Evolutionary conservation across 331 rosid genomes (phyloP).

Genomic region (Spiraea crenata): DNA sequence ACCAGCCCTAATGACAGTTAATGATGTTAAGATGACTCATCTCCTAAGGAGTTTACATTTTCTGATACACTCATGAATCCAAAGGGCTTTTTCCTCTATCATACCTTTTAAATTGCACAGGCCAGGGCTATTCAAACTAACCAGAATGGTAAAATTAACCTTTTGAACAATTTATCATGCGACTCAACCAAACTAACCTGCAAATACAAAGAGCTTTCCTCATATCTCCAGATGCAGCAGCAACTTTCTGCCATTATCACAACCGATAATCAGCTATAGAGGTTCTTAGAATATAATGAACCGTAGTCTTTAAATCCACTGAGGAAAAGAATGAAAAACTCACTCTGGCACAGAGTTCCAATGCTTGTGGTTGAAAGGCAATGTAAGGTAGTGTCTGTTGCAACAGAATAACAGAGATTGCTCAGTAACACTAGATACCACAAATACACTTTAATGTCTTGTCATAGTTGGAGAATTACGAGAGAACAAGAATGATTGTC

Average conservation of each 20-base stretch:
- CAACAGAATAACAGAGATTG: not conserved
- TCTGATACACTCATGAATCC: not conserved
- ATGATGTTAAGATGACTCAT: not conserved
- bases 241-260: constrained; percentile 74
- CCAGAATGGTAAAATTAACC: not conserved
- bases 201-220: constrained; percentile 82
- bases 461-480: not conserved
- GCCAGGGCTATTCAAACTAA: not conserved
- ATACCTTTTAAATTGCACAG: not conserved
- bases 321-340: constrained; percentile 26
- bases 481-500: not conserved
- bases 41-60: not conserved
- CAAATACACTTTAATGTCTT: not conserved
- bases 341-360: constrained; percentile 95
- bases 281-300: constrained; percentile 13
- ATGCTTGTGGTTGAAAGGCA: constrained; percentile 72
- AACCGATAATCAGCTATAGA: constrained; percentile 1
- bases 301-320: not conserved
- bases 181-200: constrained; percentile 45
- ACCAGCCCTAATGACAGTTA: not conserved
- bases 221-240: constrained; percentile 96
- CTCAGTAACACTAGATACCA: not conserved
- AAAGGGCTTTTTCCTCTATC: not conserved
- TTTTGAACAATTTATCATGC: not conserved
- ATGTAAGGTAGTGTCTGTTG: constrained; percentile 65